Percentiles rank a stretch among this genome's conserved stretches.
phyloP scores from a whole-genome alignment of 2,329 filamentous ascomycete genomes.

The Aquanectria penicillioides region DNA sequence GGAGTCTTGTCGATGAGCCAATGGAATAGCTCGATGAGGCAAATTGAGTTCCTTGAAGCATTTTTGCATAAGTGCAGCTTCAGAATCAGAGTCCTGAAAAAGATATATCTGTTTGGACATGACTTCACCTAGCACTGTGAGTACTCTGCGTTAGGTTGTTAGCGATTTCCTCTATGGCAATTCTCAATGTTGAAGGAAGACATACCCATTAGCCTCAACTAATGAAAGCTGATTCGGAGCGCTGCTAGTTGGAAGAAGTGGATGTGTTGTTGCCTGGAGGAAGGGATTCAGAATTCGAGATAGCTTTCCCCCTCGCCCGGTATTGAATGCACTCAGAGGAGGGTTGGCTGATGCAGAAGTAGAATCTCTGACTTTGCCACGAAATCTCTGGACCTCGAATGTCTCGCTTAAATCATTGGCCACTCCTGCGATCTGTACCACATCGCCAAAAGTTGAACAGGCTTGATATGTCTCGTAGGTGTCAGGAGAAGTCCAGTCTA shows the following conservation, averaged over 20 bases:
- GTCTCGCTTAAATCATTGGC: constrained; percentile 17
- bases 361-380: not conserved
- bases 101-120: constrained; percentile 14
- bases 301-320: constrained; percentile 19
- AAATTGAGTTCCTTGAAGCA: constrained; percentile 28
- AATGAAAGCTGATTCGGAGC: constrained; percentile 24
- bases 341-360: not conserved
- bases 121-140: constrained; percentile 17
- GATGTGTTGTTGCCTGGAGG: constrained; percentile 22
- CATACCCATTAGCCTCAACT: constrained; percentile 26
- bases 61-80: constrained; percentile 24
- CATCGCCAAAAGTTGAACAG: constrained; percentile 21
- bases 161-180: not conserved
- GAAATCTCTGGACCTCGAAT: constrained; percentile 22
- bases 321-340: constrained; percentile 21
- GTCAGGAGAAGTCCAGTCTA: constrained; percentile 17
- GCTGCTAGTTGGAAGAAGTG: constrained; percentile 21
- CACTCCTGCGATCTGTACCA: constrained; percentile 25
- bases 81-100: constrained; percentile 7
- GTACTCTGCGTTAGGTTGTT: constrained; percentile 4
- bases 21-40: constrained; percentile 7
- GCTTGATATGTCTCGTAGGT: not conserved
- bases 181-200: too few species aligned
- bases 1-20: not conserved
- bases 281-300: constrained; percentile 27